Conservation (phyloP, 1,284 basidiomycete species). For the Ceratobasidium sp. region DNA sequence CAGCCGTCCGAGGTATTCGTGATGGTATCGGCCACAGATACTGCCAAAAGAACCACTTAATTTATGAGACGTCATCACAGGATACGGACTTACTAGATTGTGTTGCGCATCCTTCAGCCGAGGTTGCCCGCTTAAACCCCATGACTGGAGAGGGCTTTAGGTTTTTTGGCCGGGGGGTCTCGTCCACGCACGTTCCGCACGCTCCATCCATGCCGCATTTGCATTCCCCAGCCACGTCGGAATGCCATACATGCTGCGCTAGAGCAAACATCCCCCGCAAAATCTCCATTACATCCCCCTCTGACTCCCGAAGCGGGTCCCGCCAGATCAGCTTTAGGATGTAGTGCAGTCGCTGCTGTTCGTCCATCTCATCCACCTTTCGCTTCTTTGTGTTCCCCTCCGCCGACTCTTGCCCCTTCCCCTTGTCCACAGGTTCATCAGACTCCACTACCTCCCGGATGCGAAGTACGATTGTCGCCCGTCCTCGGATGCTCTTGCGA, state of each 20-base stretch:
- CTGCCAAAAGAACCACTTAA: too few species aligned
- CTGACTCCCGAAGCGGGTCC: background rate
- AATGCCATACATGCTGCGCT: conserved; percentile 14
- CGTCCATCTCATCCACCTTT: background rate
- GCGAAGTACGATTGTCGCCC: conserved; percentile 31
- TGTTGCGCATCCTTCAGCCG: background rate
- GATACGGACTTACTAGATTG: too few species aligned
- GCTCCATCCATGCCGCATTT: background rate
- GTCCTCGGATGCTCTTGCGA: conserved; percentile 21
- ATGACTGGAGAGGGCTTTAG: too few species aligned
- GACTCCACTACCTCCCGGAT: conserved; percentile 1
- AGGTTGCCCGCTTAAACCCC: background rate
- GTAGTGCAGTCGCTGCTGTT: background rate
- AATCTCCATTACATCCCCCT: conserved; percentile 14
- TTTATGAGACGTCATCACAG: too few species aligned
- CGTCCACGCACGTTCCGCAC: background rate
- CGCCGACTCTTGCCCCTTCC: background rate
- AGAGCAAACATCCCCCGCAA: conserved; percentile 4
- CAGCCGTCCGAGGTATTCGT: too few species aligned
- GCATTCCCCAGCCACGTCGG: background rate
- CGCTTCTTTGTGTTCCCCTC: background rate
- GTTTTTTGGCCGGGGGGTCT: background rate
- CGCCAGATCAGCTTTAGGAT: conserved; percentile 34
- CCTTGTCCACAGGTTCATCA: background rate
- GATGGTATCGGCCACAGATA: too few species aligned